phyloP scores from a whole-genome alignment of 345 rosid genomes.

The Citrus cavaleriei region DNA sequence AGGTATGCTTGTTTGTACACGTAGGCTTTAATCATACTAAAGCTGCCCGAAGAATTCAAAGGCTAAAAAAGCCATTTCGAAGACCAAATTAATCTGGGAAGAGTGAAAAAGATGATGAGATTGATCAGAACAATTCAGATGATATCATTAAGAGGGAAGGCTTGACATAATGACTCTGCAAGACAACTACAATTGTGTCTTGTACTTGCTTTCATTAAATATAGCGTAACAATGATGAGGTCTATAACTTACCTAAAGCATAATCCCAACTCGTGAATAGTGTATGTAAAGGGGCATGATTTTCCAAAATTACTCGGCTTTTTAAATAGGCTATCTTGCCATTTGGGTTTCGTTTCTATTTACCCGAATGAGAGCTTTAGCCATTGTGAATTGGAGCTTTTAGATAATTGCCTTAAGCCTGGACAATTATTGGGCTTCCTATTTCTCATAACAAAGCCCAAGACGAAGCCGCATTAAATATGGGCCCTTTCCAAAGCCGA shows the following conservation, averaged over 20 bases:
- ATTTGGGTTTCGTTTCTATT: not conserved
- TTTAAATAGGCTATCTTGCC: not conserved
- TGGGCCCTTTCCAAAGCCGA: no score
- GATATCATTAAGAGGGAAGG: slow-evolving; percentile 23
- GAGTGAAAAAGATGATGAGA: slow-evolving; percentile 19
- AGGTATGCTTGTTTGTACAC: not conserved
- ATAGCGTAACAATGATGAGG: slow-evolving; percentile 25
- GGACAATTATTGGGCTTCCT: not conserved
- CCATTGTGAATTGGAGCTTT: not conserved
- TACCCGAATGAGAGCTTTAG: not conserved
- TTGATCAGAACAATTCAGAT: slow-evolving; percentile 6
- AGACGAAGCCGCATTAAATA: not conserved
- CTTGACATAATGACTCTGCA: slow-evolving; percentile 33
- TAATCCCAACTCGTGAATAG: not conserved
- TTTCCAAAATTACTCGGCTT: not conserved
- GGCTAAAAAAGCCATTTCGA: slow-evolving; percentile 7
- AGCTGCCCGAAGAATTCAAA: slow-evolving; percentile 1
- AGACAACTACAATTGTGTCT: slow-evolving; percentile 51
- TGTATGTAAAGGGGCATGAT: not conserved
- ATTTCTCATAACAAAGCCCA: not conserved
- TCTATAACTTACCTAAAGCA: not conserved
- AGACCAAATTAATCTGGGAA: slow-evolving; percentile 10
- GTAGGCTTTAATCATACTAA: not conserved
- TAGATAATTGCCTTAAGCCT: not conserved
- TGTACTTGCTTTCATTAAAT: slow-evolving; percentile 40